Base-by-base conservation (phyloP, 1,284 basidiomycete genomes). In the Leccinum subrobustum region DNA sequence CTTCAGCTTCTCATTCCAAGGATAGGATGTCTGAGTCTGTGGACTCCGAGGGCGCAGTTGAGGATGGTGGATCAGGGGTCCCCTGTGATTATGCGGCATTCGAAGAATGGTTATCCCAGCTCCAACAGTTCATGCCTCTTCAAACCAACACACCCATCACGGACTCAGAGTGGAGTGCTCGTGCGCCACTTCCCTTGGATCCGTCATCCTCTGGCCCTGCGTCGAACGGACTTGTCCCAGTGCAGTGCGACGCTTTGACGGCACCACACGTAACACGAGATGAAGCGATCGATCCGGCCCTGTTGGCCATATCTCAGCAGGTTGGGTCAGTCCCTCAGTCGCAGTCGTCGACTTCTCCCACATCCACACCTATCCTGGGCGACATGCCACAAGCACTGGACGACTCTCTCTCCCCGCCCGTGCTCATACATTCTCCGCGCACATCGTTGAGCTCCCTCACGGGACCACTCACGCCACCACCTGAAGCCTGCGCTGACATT, bases 71-170 rank as follows among this genome's bases (percentile, higher is more conserved):
- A 42, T 60, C 50, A 16, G 59, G 14, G 29, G 33, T 12, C 23
- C 23, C 70, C 11, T 59, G 29, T 54, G 80, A 83, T 64, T 73
- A 77, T 56, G 64, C 72, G n/a, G 65, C 78, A 14, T 76, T 83
- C 55, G 79, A 84, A 62, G 79, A 76, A 51, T 85, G 83, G 83
- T 75, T 85, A 69, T 77, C 77, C 52, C 77, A 83, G 50, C 73
- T 82, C 9, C 75, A 81, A 54, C 73, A 75, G 2, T 78, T 81
- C 56, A 71, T 79, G 68, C 62, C 65, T 61, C 20, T 58, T 23
- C 63, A 67, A 23, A 29, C 55, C 16, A 55, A 53, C 11, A 23
- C 31, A 31, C 29, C 60, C n/a, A 58, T 57, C 29, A 55, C 60
- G 29, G 70, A 64, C 37, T 52, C 50, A 11, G 70, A 68, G 16